Conservation (phyloP, 2,329 filamentous ascomycete genomes). For the Pseudogymnoascus sp. region DNA sequence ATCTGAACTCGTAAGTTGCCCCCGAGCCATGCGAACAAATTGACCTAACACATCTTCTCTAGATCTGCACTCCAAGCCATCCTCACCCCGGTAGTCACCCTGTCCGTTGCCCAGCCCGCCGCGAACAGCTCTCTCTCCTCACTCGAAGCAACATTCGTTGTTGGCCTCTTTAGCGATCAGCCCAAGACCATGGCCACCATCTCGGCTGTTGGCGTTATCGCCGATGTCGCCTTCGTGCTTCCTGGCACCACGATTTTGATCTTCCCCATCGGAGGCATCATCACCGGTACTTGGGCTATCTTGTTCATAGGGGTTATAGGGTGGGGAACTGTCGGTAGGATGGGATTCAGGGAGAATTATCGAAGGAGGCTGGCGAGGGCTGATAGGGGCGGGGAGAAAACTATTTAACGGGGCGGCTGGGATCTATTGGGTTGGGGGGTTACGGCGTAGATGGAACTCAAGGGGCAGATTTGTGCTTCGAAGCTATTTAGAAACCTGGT, state of each 20-base stretch:
- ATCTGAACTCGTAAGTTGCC: constrained; percentile 52
- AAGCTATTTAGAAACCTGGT: not conserved
- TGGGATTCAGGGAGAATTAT: constrained; percentile 59
- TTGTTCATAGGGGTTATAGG: constrained; percentile 51
- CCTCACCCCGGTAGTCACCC: constrained; percentile 60
- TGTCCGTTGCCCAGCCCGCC: constrained; percentile 46
- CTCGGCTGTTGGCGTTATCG: constrained; percentile 2
- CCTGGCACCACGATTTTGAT: constrained; percentile 62
- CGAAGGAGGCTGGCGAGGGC: constrained; percentile 41
- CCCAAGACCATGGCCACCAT: constrained; percentile 29
- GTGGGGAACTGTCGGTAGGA: constrained; percentile 58
- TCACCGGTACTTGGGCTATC: constrained; percentile 55
- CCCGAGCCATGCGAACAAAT: too few species aligned
- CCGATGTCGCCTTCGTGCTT: constrained; percentile 50
- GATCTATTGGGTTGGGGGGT: not conserved
- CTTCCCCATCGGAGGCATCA: constrained; percentile 61
- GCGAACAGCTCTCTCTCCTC: constrained; percentile 56
- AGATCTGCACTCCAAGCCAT: constrained; percentile 45
- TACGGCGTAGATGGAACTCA: not conserved
- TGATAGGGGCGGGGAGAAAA: constrained; percentile 28
- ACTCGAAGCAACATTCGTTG: constrained; percentile 64
- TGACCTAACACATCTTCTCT: not conserved
- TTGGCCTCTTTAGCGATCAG: constrained; percentile 58
- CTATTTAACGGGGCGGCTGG: constrained; percentile 23
- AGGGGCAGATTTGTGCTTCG: not conserved